Evolutionary conservation across 192 early-diverging fungal species (phyloP), one percentile per base, ranked within the genome.

Genomic region (Backusella tuberculispora): DNA sequence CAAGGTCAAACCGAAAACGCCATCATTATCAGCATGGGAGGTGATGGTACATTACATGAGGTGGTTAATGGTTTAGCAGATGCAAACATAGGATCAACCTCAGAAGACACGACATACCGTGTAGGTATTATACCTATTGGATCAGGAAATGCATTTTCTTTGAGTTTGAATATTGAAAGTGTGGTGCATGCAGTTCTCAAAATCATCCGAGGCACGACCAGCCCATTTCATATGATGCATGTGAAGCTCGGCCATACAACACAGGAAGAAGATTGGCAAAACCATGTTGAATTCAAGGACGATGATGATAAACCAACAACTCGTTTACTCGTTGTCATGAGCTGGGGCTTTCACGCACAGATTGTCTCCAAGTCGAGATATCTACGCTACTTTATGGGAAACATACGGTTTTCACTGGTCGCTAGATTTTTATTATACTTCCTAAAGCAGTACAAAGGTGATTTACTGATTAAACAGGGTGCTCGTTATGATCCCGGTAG

Each of bases 11-110:
- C 66, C 8, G 17, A 53, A 5, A 8, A 71, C n/a, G 9, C 74
- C 1, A 76, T 85, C 12, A 43, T 87, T 8, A 81, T 87, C 38
- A 78, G 81, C 71, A 65, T 87, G 1, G 86, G 86, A 21, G 86
- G 86, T 0, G 86, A 87, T 73, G 86, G 86, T 5, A 82, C 83
- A 1, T 45, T 87, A 5, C 86, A 87, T 50, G 86, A 87, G 37
- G 64, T 87, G 2, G 66, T 87, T 47, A 87, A 87, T 69, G 86
- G 86, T 5, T 60, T 87, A 3, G 53, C 78, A 29, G 78, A 83
- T n/a, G 69, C 75, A 3, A 65, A 45, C 53, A 69, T 63, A 43
- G 71, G 19, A 60, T 34, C 29, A 0, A 34, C 29, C 29, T 34
- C 29, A 34, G 42, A 17, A 63, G 74, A 21, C 50, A 50, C 45